Conservation (phyloP, 208 protist genomes). For the Leishmania major region DNA sequence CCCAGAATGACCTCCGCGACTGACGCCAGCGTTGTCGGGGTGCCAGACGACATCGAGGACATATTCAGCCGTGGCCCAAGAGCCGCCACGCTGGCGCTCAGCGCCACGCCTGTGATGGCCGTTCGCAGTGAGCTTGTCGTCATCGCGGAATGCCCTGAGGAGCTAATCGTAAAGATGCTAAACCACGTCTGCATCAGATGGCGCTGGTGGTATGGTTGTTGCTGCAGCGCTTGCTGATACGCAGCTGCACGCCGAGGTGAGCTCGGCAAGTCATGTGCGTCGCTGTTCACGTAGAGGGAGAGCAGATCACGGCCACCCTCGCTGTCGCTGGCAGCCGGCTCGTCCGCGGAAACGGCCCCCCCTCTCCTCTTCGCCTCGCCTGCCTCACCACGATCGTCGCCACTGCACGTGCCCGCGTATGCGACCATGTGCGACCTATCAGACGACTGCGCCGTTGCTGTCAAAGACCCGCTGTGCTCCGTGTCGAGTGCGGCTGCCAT, state of each 20-base stretch:
- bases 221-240: slow-evolving; percentile 1
- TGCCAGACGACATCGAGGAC: not conserved
- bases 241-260: not conserved
- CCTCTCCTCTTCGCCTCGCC: not conserved
- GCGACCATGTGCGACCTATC: not conserved
- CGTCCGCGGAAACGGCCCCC: not conserved
- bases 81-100: not conserved
- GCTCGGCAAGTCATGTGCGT: not conserved
- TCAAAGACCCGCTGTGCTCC: not conserved
- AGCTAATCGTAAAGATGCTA: not conserved
- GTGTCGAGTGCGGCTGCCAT: not conserved
- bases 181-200: not conserved
- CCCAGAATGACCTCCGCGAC: not conserved
- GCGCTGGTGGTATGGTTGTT: not conserved
- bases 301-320: not conserved
- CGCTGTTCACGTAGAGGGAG: not conserved
- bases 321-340: not conserved
- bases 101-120: not conserved
- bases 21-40: not conserved
- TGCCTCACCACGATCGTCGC: not conserved
- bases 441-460: not conserved
- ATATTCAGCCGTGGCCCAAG: not conserved
- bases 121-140: not conserved
- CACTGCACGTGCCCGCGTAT: not conserved
- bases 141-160: not conserved